These are phyloP conservation scores for Coniochaeta sp. DNA, from an alignment of 2,329 filamentous ascomycete species.

Conservation along the genomic window DNA sequence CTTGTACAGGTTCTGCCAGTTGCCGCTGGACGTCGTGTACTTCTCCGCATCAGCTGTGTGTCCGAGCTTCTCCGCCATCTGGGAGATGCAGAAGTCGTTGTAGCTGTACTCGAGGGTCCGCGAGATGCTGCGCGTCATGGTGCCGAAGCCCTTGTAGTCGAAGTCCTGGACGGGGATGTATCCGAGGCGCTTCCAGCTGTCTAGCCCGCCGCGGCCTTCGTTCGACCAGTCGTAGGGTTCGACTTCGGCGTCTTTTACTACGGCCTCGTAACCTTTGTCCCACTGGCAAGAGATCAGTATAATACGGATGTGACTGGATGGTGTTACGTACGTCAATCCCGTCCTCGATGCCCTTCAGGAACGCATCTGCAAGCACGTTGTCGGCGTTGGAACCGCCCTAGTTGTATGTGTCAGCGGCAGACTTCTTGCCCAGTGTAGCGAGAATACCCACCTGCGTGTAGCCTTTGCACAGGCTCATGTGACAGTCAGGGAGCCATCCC, in stretches of 20 bases:
- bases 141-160: conserved; percentile 59
- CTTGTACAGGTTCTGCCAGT: conserved; percentile 64
- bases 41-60: conserved; percentile 48
- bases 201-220: conserved; percentile 63
- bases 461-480: conserved; percentile 70
- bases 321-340: conserved; percentile 41
- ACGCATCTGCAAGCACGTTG: conserved; percentile 60
- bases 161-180: conserved; percentile 67
- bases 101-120: conserved; percentile 74
- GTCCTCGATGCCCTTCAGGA: conserved; percentile 54
- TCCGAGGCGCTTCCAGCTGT: conserved; percentile 63
- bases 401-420: conserved; percentile 11
- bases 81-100: conserved; percentile 64
- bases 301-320: background rate
- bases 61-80: conserved; percentile 52
- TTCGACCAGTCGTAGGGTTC: conserved; percentile 65
- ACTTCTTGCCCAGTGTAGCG: conserved; percentile 13
- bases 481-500: conserved; percentile 68
- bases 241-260: conserved; percentile 65
- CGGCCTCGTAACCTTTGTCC: conserved; percentile 60
- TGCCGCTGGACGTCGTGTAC: conserved; percentile 51
- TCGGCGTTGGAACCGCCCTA: conserved; percentile 69
- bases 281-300: conserved; percentile 36
- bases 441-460: conserved; percentile 48
- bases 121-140: conserved; percentile 63